A percentile compares a stretch with the other conserved stretches of the same genome.
phyloP scores from a whole-genome alignment of 176 grass and related monocot species.

The Ampelocalamus luodianensis region DNA sequence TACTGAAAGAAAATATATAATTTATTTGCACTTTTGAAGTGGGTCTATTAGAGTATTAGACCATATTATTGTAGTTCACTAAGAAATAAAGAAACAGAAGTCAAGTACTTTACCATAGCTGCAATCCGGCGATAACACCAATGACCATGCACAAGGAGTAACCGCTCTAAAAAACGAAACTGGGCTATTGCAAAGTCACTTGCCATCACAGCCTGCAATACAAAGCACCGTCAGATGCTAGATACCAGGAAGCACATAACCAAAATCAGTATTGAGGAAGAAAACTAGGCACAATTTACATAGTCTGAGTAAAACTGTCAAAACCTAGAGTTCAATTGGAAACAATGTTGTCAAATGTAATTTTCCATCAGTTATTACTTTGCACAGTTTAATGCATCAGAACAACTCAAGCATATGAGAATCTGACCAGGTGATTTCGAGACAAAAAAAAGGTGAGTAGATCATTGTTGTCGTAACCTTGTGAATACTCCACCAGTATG shows the following conservation, averaged over 20 bases:
- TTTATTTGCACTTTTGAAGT: neutral
- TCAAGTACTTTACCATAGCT: slow-evolving; percentile 70
- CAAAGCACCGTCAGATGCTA: slow-evolving; percentile 14
- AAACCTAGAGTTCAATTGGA: slow-evolving; percentile 15
- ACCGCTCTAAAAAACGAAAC: slow-evolving; percentile 78
- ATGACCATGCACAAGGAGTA: slow-evolving; percentile 96
- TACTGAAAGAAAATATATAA: neutral
- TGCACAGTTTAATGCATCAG: slow-evolving; percentile 21
- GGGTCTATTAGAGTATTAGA: slow-evolving; percentile 20
- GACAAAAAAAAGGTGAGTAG: neutral
- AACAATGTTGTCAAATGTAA: neutral
- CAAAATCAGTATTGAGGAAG: neutral
- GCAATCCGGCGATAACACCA: slow-evolving; percentile 95
- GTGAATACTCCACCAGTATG: neutral
- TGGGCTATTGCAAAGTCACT: slow-evolving; percentile 94
- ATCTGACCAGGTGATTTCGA: slow-evolving; percentile 1
- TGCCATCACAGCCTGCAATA: slow-evolving; percentile 88
- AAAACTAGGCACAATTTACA: neutral
- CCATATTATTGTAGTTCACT: neutral
- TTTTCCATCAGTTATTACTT: neutral
- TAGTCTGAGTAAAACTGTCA: slow-evolving; percentile 9
- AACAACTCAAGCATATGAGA: neutral
- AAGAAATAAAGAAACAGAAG: neutral
- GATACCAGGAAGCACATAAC: slow-evolving; percentile 21
- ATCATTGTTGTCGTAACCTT: neutral